phyloP scores from a whole-genome alignment of 148 eudicot species.

The Vaccinium myrtillus region DNA sequence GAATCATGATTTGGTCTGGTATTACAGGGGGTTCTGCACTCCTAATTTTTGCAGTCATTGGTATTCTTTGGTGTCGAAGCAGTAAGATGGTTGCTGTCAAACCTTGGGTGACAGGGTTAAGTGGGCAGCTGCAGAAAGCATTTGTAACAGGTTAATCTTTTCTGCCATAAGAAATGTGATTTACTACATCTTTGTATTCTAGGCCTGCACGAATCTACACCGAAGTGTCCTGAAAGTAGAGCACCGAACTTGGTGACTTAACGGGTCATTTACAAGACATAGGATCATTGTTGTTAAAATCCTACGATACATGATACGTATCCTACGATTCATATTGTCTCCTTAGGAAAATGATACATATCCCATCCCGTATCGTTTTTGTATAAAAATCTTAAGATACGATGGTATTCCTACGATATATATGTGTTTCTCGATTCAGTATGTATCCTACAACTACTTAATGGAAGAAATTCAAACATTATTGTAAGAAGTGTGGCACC shows the following conservation, averaged over 20 bases:
- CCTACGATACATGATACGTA: too few species aligned
- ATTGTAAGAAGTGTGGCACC: too few species aligned
- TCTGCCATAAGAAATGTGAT: not conserved
- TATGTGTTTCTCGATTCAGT: too few species aligned
- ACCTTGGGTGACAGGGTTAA: slow-evolving; percentile 87
- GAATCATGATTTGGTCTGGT: slow-evolving; percentile 31
- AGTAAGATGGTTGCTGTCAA: slow-evolving; percentile 58
- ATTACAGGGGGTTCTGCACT: slow-evolving; percentile 40
- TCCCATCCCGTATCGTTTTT: too few species aligned
- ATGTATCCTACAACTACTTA: too few species aligned
- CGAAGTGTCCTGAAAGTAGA: not conserved
- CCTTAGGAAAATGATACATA: too few species aligned
- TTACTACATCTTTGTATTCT: not conserved
- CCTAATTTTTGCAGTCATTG: slow-evolving; percentile 31
- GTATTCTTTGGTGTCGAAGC: slow-evolving; percentile 38
- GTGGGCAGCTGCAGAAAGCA: slow-evolving; percentile 88
- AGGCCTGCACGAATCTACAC: not conserved
- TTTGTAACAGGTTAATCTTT: slow-evolving; percentile 61
- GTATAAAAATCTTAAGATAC: too few species aligned
- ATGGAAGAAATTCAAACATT: too few species aligned
- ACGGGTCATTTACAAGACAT: not conserved
- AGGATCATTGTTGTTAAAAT: too few species aligned
- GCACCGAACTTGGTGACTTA: not conserved
- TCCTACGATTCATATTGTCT: too few species aligned
- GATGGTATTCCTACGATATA: too few species aligned